These are phyloP conservation scores for Candida palmyrensis DNA, from an alignment of 805 yeast genomes.

Conservation along the genomic window DNA sequence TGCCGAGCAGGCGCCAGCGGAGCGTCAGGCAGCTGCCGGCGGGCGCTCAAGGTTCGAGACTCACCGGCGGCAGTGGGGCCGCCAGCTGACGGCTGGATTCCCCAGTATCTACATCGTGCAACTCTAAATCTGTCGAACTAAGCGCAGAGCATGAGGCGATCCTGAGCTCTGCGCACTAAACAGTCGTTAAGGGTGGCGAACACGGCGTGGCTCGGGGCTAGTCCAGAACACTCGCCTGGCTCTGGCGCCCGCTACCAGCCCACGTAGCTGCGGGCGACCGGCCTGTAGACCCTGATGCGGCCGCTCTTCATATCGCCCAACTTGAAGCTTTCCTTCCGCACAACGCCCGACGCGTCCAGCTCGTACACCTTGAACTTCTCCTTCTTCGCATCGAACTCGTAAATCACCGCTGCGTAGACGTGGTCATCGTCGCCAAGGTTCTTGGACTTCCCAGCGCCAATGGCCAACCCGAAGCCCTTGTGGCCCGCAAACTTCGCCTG, in stretches of 20 bases:
- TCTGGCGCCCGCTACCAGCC: slow-evolving; percentile 49
- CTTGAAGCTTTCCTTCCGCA: slow-evolving; percentile 58
- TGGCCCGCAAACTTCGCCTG: slow-evolving; percentile 72
- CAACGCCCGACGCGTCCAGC: slow-evolving; percentile 42
- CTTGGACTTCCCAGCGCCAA: slow-evolving; percentile 25
- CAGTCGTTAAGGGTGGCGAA: too few relatives aligned
- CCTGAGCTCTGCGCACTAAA: too few relatives aligned
- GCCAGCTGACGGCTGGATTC: too few relatives aligned
- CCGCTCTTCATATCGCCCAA: slow-evolving; percentile 75
- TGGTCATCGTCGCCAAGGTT: slow-evolving; percentile 52
- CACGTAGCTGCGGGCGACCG: slow-evolving; percentile 65
- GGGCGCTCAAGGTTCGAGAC: too few relatives aligned
- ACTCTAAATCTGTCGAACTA: too few relatives aligned
- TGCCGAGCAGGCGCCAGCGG: too few relatives aligned
- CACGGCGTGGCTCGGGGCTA: too few relatives aligned
- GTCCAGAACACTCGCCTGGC: too few relatives aligned
- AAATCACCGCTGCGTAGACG: slow-evolving; percentile 53
- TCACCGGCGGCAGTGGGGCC: too few relatives aligned
- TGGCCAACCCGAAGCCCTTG: slow-evolving; percentile 37
- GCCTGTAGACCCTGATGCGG: slow-evolving; percentile 71
- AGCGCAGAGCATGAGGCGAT: too few relatives aligned
- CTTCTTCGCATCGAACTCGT: slow-evolving; percentile 71
- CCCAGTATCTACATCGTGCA: too few relatives aligned
- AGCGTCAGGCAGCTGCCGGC: too few relatives aligned
- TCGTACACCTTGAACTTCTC: slow-evolving; percentile 67